Evolutionary conservation across 768 basidiomycete genomes (phyloP).

Genomic region (Pleurotus ostreatus): DNA sequence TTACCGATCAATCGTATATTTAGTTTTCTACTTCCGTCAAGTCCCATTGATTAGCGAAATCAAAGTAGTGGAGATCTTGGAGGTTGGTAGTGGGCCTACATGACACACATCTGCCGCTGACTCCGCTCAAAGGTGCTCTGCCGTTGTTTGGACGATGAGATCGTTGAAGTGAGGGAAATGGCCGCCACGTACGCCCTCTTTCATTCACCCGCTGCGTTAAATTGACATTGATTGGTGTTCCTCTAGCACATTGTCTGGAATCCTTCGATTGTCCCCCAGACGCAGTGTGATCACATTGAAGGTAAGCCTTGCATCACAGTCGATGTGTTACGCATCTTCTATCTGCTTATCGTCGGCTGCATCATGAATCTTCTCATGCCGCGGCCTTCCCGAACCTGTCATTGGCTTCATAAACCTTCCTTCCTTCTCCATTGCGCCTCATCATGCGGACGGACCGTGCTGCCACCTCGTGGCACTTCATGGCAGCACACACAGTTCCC

Average conservation of each 20-base stretch:
- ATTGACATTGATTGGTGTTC: background rate
- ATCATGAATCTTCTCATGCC: too few species aligned
- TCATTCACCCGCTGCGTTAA: background rate
- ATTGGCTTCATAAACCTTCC: background rate
- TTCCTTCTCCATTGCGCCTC: background rate
- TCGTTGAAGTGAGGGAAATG: constrained; percentile 88
- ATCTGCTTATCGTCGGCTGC: too few species aligned
- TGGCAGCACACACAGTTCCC: too few species aligned
- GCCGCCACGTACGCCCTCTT: constrained; percentile 62
- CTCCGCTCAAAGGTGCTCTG: constrained; percentile 56
- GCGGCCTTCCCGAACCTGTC: too few species aligned
- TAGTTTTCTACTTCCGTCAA: constrained; percentile 87
- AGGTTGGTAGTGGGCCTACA: constrained; percentile 38
- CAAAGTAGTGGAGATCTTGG: constrained; percentile 75
- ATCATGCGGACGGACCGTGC: background rate
- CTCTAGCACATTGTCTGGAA: constrained; percentile 71
- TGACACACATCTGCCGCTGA: too few species aligned
- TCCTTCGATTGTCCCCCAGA: constrained; percentile 76
- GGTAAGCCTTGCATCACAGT: constrained; percentile 26
- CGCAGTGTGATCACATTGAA: constrained; percentile 73
- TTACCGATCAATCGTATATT: background rate
- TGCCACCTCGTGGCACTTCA: background rate
- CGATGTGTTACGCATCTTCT: too few species aligned
- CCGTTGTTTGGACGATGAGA: constrained; percentile 79
- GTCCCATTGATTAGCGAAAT: constrained; percentile 74